Evolutionary conservation across 2,329 filamentous ascomycete species (phyloP).

Genomic region (Mycocentrospora acerina): DNA sequence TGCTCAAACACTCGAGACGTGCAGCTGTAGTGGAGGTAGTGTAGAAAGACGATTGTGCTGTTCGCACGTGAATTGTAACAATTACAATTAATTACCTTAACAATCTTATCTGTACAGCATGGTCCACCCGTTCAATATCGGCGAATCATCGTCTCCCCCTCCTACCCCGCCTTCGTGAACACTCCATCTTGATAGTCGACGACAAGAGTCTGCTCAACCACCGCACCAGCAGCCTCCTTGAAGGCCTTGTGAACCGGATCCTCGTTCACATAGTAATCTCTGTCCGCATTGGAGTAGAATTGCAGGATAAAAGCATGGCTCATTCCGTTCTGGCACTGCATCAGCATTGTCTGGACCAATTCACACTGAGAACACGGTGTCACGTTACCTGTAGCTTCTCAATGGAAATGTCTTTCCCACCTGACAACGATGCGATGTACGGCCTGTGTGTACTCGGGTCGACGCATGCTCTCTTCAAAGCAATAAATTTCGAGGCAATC

Average conservation of each 20-base stretch:
- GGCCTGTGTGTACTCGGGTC: slow-evolving; percentile 26
- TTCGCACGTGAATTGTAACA: too few species aligned
- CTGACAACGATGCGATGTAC: slow-evolving; percentile 34
- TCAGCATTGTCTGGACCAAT: slow-evolving; percentile 58
- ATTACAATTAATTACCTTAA: too few species aligned
- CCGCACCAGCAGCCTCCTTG: slow-evolving; percentile 31
- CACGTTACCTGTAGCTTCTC: slow-evolving; percentile 34
- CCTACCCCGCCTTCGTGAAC: slow-evolving; percentile 17
- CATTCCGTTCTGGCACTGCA: slow-evolving; percentile 47
- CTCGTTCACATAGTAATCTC: slow-evolving; percentile 47
- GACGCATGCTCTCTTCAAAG: slow-evolving; percentile 32
- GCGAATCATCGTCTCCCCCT: too few species aligned
- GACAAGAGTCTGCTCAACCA: slow-evolving; percentile 44
- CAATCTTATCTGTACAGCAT: too few species aligned
- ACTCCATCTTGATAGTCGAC: slow-evolving; percentile 44
- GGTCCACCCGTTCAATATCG: too few species aligned
- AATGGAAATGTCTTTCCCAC: slow-evolving; percentile 37
- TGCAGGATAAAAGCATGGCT: slow-evolving; percentile 48
- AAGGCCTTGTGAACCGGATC: slow-evolving; percentile 46
- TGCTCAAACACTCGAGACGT: too few species aligned
- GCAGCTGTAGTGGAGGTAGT: too few species aligned
- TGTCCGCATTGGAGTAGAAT: slow-evolving; percentile 44
- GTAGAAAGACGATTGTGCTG: too few species aligned
- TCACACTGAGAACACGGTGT: slow-evolving; percentile 2
- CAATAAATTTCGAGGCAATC: slow-evolving; percentile 34